Base-by-base conservation (phyloP, 805 yeast species). In the Candida boleticola region DNA sequence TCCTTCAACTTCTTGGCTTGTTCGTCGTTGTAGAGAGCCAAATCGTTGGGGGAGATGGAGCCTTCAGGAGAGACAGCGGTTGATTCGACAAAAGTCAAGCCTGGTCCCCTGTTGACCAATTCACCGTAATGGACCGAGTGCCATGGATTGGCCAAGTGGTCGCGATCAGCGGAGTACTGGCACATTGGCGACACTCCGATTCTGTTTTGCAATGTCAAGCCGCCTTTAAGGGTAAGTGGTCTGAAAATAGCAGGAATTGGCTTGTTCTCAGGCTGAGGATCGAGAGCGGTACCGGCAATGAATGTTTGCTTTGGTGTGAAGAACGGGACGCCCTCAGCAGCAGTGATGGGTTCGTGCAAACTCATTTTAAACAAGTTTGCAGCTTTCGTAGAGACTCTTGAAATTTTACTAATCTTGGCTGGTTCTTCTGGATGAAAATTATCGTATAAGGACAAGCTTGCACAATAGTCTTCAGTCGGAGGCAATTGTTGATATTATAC, bases 181-280 rank as follows among this genome's bases (percentile, higher is more conserved):
- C 81, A 74, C 80, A 77, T 75, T 36, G 82, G 82, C 0, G 82
- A 68, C 18, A 79, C 77, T 37, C 80, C 80, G 23, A 78, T 54
- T 46, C 84, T 62, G 54, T 80, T 80, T 13, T 64, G 69, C 17
- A 80, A 54, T 2, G 59, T 54, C 39, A 71, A 34, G n/a, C n/a
- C n/a, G 13, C 55, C 60, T 18, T 67, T 61, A 41, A 77, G 64
- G n/a, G 56, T 62, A 36, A 77, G 49, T 0, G 80, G 79, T 29
- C 59, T 53, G 53, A 77, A 77, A 9, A 72, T 51, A 35, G 44
- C 51, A 2, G 81, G 80, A 17, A 30, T 46, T 14, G 29, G 30
- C 9, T 45, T 42, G 42, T 48, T 39, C 42, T 46, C 26, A n/a
- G 43, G 36, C 37, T 50, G 41, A 11, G 50, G 46, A 43, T 36